Evolutionary conservation across 345 rosid species (phyloP).

Genomic region (Lepidium sativum): DNA sequence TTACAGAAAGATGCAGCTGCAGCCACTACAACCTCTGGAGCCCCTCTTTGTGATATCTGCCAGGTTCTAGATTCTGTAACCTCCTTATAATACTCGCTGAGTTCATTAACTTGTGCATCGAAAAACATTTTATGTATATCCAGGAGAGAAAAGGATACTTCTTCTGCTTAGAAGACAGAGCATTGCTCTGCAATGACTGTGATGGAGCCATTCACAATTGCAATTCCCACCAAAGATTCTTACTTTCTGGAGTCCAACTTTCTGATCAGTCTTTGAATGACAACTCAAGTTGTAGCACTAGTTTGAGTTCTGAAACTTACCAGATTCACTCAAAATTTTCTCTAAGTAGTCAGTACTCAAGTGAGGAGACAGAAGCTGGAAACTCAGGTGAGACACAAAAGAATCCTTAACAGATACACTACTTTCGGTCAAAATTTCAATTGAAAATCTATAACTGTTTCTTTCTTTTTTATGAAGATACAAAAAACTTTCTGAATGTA

Average conservation of each 20-base stretch:
- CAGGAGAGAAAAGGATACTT: slow-evolving; percentile 29
- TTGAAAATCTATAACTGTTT: background rate
- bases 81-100: background rate
- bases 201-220: slow-evolving; percentile 31
- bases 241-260: slow-evolving; percentile 29
- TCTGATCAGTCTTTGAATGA: slow-evolving; percentile 10
- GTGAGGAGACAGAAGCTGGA: slow-evolving; percentile 24
- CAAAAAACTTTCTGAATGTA: background rate
- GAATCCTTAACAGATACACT: background rate
- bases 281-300: slow-evolving; percentile 17
- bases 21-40: slow-evolving; percentile 7
- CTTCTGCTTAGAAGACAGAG: slow-evolving; percentile 36
- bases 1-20: slow-evolving; percentile 8
- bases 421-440: background rate
- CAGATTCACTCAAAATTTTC: slow-evolving; percentile 16
- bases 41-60: slow-evolving; percentile 34
- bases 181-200: slow-evolving; percentile 31
- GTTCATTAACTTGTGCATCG: background rate
- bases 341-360: slow-evolving; percentile 13
- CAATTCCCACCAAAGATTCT: slow-evolving; percentile 29
- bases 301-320: slow-evolving; percentile 13
- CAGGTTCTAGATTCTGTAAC: slow-evolving; percentile 1
- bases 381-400: slow-evolving; percentile 14
- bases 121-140: background rate
- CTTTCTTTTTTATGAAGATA: background rate